Evolutionary conservation across 768 basidiomycete genomes (phyloP), one percentile per base, ranked within the genome.

Genomic region (Harrya chromipes): DNA sequence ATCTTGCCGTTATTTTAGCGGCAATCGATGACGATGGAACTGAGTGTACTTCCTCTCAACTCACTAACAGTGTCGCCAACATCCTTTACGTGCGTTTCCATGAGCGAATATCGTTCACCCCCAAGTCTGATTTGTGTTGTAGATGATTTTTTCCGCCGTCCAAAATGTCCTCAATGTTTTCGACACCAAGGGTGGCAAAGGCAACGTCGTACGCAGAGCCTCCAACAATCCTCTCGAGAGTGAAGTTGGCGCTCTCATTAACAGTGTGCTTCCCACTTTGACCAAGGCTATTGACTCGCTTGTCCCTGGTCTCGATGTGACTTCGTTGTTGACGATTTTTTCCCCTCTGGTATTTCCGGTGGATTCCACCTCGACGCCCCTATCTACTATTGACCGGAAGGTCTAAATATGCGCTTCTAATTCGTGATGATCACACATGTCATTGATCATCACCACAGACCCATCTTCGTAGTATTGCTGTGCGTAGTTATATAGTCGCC

Each of bases 81-180:
- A 48, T 62, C n/a, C 9, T 70, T 8, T 40, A 35, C 13, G 67
- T 70, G 37, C 27, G 61, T 59, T 4, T 31, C 8, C 17, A 11
- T 29, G 1, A 19, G 8, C 5, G 17, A 7, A 9, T 16, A 20
- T 11, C 16, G 1, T 20, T 41, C 4, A n/a, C 11, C 1, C n/a
- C 19, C 4, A 4, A 39, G 11, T 4, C 41, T 48, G 8, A 54
- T 4, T 33, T 24, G 14, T 10, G 7, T 37, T 4, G 9, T 39
- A 71, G 69, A 21, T 60, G 9, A 35, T 70, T 49, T 58, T 72
- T 52, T 39, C 37, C 17, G 67, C 64, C 11, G 43, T 64, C 40
- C 50, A 58, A 6, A 42, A 46, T 19, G 53, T 65, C 42, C 46
- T 71, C 13, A 36, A 42, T n/a, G 34, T 66, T 12, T 40, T 49